Evolutionary conservation across 768 basidiomycete species (phyloP), one percentile per base, ranked within the genome.

Genomic region (Russula compacta): DNA sequence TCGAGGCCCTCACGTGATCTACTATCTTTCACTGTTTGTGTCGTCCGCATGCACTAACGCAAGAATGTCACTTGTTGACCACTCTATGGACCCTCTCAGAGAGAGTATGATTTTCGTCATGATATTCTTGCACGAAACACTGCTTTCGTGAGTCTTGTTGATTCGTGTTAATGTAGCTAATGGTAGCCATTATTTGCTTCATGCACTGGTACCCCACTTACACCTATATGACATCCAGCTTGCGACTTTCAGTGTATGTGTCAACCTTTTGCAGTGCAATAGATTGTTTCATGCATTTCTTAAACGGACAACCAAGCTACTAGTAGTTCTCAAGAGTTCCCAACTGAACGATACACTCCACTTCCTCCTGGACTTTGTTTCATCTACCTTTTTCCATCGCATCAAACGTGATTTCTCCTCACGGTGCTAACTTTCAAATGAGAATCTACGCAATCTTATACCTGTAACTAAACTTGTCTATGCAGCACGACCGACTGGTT

Each of bases 331-430:
- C 6, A 67, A 67, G 2, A 68, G 71, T 0, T 92, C 91, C 14
- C 81, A 83, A 0, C 68, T 84, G 0, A 75, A 83, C 50, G 92
- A 95, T 73, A 92, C 92, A 0, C 76, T 97, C 1, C 86, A 85
- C 58, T 99, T 98, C 71, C 81, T 99, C 8, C 81, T 99, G 9
- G 93, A 98, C 83, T 91, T 64, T 95, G 93, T 72, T 95, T 89
- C 69, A 82, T 92, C 11, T 90, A 93, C 70, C 79, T 95, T 9
- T 95, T 95, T 67, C 93, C 93, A 0, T 85, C 92, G 0, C 91
- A 94, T 68, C 94, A 97, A 69, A 97, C 94, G 3, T 93, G 92
- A 91, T 89, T 95, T 66, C 81, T 97, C 6, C 63, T 92, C 1
- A 80, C 81, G 1, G 71, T 95, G 24, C 77, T 97, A 24, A 40